phyloP scores from a whole-genome alignment of 2,329 filamentous ascomycete genomes.

The Akanthomyces muscarius region DNA sequence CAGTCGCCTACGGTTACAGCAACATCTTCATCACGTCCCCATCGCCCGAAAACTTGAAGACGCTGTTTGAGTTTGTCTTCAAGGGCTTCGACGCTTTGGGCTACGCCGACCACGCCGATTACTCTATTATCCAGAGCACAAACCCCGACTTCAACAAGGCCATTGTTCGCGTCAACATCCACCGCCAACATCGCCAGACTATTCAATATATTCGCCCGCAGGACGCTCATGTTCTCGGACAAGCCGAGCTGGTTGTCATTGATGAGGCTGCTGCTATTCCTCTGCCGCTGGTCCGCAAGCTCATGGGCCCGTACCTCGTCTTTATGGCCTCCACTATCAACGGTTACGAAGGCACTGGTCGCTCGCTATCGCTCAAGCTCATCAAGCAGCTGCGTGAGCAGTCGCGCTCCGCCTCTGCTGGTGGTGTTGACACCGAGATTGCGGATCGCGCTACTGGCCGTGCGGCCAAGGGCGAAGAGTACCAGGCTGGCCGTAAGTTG shows the following conservation, averaged over 20 bases:
- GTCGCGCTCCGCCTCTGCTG: slow-evolving; percentile 61
- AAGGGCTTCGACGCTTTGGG: slow-evolving; percentile 94
- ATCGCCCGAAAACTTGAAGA: slow-evolving; percentile 97
- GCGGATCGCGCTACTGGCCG: slow-evolving; percentile 78
- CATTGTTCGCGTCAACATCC: slow-evolving; percentile 93
- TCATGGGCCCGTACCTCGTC: slow-evolving; percentile 94
- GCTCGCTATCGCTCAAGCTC: slow-evolving; percentile 90
- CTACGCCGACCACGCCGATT: slow-evolving; percentile 93
- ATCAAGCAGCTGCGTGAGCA: slow-evolving; percentile 97
- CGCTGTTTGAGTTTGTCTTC: slow-evolving; percentile 96
- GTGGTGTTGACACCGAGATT: slow-evolving; percentile 59
- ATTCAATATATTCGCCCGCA: slow-evolving; percentile 98
- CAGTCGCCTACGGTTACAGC: slow-evolving; percentile 93
- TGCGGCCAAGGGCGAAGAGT: slow-evolving; percentile 59
- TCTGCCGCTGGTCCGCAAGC: slow-evolving; percentile 82
- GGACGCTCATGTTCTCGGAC: slow-evolving; percentile 89
- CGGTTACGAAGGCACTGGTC: slow-evolving; percentile 94
- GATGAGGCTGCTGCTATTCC: slow-evolving; percentile 98
- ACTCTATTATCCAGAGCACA: slow-evolving; percentile 96
- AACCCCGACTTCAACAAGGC: slow-evolving; percentile 99
- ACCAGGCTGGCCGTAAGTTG: slow-evolving; percentile 68
- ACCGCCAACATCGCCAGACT: slow-evolving; percentile 90
- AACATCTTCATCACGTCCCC: slow-evolving; percentile 99
- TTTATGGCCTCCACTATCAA: slow-evolving; percentile 99
- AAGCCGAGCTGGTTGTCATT: slow-evolving; percentile 92